Conservation (phyloP, 495 filamentous ascomycete species). For the Acidiella bohemica region DNA sequence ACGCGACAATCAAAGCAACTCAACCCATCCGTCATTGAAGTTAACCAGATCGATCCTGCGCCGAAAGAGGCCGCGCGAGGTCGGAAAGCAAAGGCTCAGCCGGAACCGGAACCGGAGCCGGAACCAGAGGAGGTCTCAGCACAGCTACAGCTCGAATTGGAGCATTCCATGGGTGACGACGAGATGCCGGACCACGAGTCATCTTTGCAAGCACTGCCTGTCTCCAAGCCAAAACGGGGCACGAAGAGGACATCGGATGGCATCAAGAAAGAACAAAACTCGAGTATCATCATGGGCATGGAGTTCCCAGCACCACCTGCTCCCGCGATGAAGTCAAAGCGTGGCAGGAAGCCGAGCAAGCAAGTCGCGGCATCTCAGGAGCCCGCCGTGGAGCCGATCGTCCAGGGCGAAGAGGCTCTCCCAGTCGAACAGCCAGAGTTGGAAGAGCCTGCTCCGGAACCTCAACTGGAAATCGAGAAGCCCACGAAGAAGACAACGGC, state of each 20-base stretch:
- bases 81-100: slow-evolving; percentile 14
- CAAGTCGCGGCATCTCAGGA: slow-evolving; percentile 3
- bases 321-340: slow-evolving; percentile 12
- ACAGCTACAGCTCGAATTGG: slow-evolving; percentile 18
- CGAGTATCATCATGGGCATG: slow-evolving; percentile 1
- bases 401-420: background rate
- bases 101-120: slow-evolving; percentile 5
- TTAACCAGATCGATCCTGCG: slow-evolving; percentile 1
- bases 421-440: background rate
- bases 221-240: slow-evolving; percentile 9
- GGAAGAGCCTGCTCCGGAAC: background rate
- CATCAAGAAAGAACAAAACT: slow-evolving; percentile 4
- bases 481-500: slow-evolving; percentile 6
- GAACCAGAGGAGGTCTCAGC: slow-evolving; percentile 12
- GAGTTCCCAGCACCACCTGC: slow-evolving; percentile 13
- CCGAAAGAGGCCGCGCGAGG: slow-evolving; percentile 14
- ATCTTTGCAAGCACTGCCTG: slow-evolving; percentile 6
- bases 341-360: slow-evolving; percentile 14
- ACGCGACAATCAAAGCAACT: slow-evolving; percentile 8
- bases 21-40: slow-evolving; percentile 10
- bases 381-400: background rate
- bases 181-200: slow-evolving; percentile 5
- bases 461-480: slow-evolving; percentile 1
- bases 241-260: slow-evolving; percentile 13
- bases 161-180: slow-evolving; percentile 7